These are phyloP conservation scores for Cutaneotrichosporon sp. DNA, from an alignment of 1,284 basidiomycete genomes.

Conservation along the genomic window DNA sequence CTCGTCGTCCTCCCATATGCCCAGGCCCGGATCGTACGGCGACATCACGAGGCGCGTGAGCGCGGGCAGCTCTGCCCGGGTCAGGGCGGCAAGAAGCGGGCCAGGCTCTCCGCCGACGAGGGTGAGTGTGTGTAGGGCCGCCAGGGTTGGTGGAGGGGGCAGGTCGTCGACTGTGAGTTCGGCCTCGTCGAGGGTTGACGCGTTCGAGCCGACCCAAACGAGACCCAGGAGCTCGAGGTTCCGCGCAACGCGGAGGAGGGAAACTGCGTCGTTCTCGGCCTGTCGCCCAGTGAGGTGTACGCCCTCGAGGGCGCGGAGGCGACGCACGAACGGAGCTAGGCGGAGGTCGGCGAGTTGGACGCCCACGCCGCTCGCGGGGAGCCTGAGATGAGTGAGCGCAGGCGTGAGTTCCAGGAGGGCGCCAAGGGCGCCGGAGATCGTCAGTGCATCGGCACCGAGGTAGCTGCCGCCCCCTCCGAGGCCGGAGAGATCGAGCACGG, in stretches of 20 bases:
- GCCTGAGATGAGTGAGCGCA: constrained; percentile 58
- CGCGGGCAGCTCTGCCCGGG: constrained; percentile 60
- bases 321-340: constrained; percentile 42
- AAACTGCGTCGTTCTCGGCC: constrained; percentile 42
- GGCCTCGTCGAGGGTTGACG: not conserved
- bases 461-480: constrained; percentile 53
- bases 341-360: constrained; percentile 53
- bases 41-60: constrained; percentile 68
- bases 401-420: constrained; percentile 64
- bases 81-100: constrained; percentile 59
- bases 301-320: constrained; percentile 59
- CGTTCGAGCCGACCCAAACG: constrained; percentile 53
- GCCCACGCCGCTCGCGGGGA: constrained; percentile 55
- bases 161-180: constrained; percentile 5
- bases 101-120: constrained; percentile 64
- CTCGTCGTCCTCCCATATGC: constrained; percentile 12
- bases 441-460: constrained; percentile 59
- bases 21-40: constrained; percentile 5
- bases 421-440: constrained; percentile 11
- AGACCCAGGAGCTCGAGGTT: constrained; percentile 65
- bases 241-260: constrained; percentile 57
- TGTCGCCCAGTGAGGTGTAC: constrained; percentile 51
- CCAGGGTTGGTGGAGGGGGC: constrained; percentile 44
- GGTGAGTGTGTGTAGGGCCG: constrained; percentile 59
- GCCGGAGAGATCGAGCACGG: constrained; percentile 62